Percentiles rank a stretch among this genome's conserved stretches.
Evolutionary conservation across 2,329 filamentous ascomycete genomes (phyloP).

Genomic region (Fusarium verrucosum): DNA sequence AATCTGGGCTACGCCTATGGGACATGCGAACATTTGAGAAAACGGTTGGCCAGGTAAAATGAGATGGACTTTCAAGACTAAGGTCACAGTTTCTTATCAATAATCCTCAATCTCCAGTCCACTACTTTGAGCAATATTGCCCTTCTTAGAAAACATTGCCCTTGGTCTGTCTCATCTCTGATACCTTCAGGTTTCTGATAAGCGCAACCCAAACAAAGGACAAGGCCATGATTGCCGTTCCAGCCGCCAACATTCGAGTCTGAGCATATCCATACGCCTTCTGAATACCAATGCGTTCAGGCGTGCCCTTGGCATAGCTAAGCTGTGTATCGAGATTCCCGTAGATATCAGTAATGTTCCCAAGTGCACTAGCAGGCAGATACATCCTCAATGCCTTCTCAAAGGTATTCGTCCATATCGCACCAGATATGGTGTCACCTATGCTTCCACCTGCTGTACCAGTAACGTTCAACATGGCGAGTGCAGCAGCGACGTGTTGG

Average conservation of each 20-base stretch:
- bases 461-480: conserved; percentile 56
- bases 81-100: too few relatives aligned
- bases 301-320: conserved; percentile 2
- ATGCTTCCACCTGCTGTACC: conserved; percentile 57
- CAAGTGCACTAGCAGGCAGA: not conserved
- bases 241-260: conserved; percentile 34
- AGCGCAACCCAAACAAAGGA: conserved; percentile 32
- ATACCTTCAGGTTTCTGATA: conserved; percentile 35
- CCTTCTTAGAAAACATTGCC: conserved; percentile 21
- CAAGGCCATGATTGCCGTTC: conserved; percentile 33
- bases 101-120: too few relatives aligned
- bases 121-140: too few relatives aligned
- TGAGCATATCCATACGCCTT: conserved; percentile 23
- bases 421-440: conserved; percentile 54
- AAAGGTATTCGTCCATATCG: conserved; percentile 56
- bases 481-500: conserved; percentile 60
- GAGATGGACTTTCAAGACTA: too few relatives aligned
- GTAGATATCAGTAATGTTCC: not conserved
- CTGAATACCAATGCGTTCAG: conserved; percentile 10
- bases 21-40: too few relatives aligned
- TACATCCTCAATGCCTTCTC: conserved; percentile 1
- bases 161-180: conserved; percentile 31
- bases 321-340: conserved; percentile 5
- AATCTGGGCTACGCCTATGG: not conserved
- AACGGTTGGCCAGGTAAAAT: too few relatives aligned